phyloP scores from a whole-genome alignment of 164 flowering plant species.

The Tetracentron sinense region DNA sequence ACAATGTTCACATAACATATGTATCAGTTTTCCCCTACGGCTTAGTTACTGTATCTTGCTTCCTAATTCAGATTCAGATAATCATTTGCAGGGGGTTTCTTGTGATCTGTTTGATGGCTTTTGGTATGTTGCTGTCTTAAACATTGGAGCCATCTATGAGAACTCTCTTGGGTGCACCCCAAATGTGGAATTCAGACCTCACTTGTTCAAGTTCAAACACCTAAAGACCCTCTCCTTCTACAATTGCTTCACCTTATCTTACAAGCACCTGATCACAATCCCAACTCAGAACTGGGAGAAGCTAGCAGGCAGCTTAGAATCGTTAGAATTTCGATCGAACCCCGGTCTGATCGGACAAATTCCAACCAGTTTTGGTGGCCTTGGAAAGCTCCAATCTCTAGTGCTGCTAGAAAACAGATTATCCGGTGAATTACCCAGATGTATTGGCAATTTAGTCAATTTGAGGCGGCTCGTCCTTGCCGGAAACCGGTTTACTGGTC shows the following conservation, averaged over 20 bases:
- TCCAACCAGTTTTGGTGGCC: constrained; percentile 42
- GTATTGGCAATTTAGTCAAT: constrained; percentile 37
- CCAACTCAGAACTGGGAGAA: constrained; percentile 44
- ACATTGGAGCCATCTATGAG: constrained; percentile 67
- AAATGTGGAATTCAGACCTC: constrained; percentile 41
- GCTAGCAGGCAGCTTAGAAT: constrained; percentile 46
- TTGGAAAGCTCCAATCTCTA: constrained; percentile 57
- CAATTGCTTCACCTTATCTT: constrained; percentile 48
- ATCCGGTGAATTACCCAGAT: constrained; percentile 44
- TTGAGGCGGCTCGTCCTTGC: constrained; percentile 55
- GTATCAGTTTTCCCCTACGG: neutral
- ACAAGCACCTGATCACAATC: constrained; percentile 28
- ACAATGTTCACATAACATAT: too few relatives aligned
- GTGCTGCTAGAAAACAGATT: constrained; percentile 60
- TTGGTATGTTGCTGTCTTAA: constrained; percentile 72
- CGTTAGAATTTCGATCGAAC: constrained; percentile 72
- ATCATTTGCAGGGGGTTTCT: constrained; percentile 62
- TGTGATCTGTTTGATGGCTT: constrained; percentile 68
- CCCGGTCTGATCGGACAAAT: constrained; percentile 58
- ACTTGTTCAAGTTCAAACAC: constrained; percentile 59
- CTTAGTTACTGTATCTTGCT: neutral
- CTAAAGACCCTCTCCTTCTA: constrained; percentile 59
- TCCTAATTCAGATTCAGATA: neutral
- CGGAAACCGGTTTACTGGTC: constrained; percentile 48
- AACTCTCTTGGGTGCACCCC: constrained; percentile 58